A percentile compares a stretch with the other conserved stretches of the same genome.
Evolutionary conservation across 306 rosid species (phyloP).

Genomic region (Aeschynomene evenia): DNA sequence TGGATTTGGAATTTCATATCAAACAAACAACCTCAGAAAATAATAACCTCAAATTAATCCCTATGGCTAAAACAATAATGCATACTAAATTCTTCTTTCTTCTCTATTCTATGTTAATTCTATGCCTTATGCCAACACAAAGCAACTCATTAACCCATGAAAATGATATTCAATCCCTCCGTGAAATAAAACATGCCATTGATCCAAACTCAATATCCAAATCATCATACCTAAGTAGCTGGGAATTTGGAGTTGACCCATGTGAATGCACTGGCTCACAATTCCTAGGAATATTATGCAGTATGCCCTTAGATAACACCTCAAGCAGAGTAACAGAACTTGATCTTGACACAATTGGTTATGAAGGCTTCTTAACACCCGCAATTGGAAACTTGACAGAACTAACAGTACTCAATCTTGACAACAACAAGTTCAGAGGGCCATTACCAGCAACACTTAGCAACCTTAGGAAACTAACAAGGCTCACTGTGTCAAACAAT

Average conservation of each 20-base stretch:
- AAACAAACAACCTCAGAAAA: slow-evolving; percentile 11
- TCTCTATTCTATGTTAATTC: slow-evolving; percentile 17
- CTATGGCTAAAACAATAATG: slow-evolving; percentile 32
- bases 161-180: slow-evolving; percentile 37
- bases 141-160: slow-evolving; percentile 30
- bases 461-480: slow-evolving; percentile 43
- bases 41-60: not conserved
- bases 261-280: slow-evolving; percentile 38
- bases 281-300: slow-evolving; percentile 52
- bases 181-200: slow-evolving; percentile 24
- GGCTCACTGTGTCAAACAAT: slow-evolving; percentile 41
- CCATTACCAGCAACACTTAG: slow-evolving; percentile 38
- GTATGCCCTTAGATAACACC: slow-evolving; percentile 36
- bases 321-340: slow-evolving; percentile 45
- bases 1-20: slow-evolving; percentile 27
- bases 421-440: slow-evolving; percentile 50
- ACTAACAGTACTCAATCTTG: slow-evolving; percentile 35
- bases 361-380: slow-evolving; percentile 50
- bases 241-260: slow-evolving; percentile 49
- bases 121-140: slow-evolving; percentile 8
- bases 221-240: slow-evolving; percentile 36
- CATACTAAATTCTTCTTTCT: slow-evolving; percentile 2
- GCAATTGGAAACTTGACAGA: slow-evolving; percentile 45
- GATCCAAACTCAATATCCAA: slow-evolving; percentile 47
- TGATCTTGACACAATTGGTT: slow-evolving; percentile 49